phyloP scores from a whole-genome alignment of 1,284 basidiomycete species.

The Ustilago trichophora region DNA sequence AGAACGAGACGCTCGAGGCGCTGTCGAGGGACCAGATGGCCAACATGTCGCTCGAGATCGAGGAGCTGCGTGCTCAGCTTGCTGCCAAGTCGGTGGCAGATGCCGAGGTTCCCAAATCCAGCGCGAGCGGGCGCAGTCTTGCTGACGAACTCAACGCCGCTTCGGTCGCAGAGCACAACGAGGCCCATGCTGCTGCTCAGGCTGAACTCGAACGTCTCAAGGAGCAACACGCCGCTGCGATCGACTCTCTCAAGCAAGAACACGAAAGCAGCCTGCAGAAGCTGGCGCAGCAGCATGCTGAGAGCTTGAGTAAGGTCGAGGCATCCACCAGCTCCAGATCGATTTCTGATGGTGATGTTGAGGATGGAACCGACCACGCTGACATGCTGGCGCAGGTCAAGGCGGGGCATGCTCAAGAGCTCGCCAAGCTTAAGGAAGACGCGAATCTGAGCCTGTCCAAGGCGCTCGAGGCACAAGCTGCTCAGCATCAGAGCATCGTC shows the following conservation, averaged over 20 bases:
- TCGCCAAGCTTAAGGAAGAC: constrained; percentile 32
- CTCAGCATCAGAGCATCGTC: constrained; percentile 18
- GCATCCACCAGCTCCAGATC: not conserved
- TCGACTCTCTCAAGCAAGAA: constrained; percentile 23
- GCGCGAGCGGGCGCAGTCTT: constrained; percentile 69
- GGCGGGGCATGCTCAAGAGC: constrained; percentile 19
- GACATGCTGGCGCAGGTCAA: constrained; percentile 12
- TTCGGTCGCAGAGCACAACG: constrained; percentile 27
- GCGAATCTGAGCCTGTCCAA: constrained; percentile 13
- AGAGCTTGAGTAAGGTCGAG: constrained; percentile 20
- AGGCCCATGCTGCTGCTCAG: not conserved
- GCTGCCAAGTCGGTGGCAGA: constrained; percentile 62
- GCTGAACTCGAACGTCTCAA: constrained; percentile 18
- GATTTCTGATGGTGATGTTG: constrained; percentile 7
- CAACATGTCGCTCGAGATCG: constrained; percentile 80
- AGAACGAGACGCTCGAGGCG: constrained; percentile 80
- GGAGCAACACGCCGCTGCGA: constrained; percentile 20
- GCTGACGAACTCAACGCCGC: constrained; percentile 81
- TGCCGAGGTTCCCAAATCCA: not conserved
- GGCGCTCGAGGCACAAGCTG: constrained; percentile 32
- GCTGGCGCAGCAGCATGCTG: constrained; percentile 33
- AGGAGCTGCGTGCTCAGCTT: constrained; percentile 75
- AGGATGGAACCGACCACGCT: constrained; percentile 15
- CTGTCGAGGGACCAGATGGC: constrained; percentile 82
- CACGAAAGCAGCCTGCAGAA: constrained; percentile 24